A percentile compares a stretch with the other conserved stretches of the same genome.
These are phyloP conservation scores for Saccharata proteae DNA, from an alignment of 2,329 filamentous ascomycete genomes.

Conservation along the genomic window DNA sequence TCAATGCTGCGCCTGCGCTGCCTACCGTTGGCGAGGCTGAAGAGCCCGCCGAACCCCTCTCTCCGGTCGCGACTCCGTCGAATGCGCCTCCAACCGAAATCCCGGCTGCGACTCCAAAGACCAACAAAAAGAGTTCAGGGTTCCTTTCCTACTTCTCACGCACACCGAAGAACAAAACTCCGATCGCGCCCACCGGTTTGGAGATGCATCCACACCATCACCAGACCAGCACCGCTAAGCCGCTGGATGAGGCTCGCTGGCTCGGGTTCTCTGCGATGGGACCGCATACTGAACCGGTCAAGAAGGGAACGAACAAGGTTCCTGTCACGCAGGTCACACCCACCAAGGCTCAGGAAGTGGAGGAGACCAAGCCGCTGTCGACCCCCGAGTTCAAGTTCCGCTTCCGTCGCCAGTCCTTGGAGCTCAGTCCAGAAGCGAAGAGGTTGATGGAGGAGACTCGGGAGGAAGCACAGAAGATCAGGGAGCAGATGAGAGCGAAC, in stretches of 20 bases:
- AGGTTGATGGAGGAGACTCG: conserved; percentile 55
- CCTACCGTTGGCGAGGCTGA: conserved; percentile 6
- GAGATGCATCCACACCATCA: conserved; percentile 89
- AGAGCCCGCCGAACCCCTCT: conserved; percentile 1
- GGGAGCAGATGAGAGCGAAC: conserved; percentile 53
- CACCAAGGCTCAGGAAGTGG: conserved; percentile 34
- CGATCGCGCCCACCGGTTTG: conserved; percentile 56
- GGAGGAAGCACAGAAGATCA: conserved; percentile 59
- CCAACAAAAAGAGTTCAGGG: conserved; percentile 12
- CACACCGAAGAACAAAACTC: conserved; percentile 49
- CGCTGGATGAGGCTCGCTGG: conserved; percentile 67
- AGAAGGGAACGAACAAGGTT: conserved; percentile 25
- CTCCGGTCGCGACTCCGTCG: conserved; percentile 2
- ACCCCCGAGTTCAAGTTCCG: conserved; percentile 53
- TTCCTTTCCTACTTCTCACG: conserved; percentile 15
- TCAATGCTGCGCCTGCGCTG: conserved; percentile 2
- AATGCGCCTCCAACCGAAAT: not conserved
- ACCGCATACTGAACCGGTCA: conserved; percentile 37
- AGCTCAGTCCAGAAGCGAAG: conserved; percentile 49
- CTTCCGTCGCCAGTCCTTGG: conserved; percentile 42
- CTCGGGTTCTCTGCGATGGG: conserved; percentile 66
- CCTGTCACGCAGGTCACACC: conserved; percentile 47
- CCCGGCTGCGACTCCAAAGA: not conserved
- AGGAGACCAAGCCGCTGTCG: conserved; percentile 14
- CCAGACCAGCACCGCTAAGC: conserved; percentile 60